Conservation (phyloP, 148 eudicot species). For the Mesembryanthemum crystallinum region DNA sequence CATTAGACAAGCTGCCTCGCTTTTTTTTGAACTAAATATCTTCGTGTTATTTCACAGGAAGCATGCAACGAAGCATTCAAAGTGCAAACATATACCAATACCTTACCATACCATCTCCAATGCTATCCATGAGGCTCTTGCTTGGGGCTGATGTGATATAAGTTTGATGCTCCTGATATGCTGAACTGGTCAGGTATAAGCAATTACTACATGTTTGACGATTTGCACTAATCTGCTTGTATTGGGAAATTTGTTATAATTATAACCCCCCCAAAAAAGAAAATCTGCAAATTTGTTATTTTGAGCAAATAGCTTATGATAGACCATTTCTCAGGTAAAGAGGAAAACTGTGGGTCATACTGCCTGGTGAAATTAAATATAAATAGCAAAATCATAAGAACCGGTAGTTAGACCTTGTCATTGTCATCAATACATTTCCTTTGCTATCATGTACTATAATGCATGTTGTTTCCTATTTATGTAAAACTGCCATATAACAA, state of each 20-base stretch:
- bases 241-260: background rate
- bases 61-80: background rate
- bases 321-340: background rate
- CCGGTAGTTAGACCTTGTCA: background rate
- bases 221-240: background rate
- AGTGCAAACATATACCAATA: background rate
- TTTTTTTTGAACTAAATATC: background rate
- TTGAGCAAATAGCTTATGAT: background rate
- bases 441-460: background rate
- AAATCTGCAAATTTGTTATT: too few species aligned
- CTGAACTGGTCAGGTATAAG: background rate
- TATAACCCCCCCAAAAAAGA: too few species aligned
- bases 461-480: too few species aligned
- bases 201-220: background rate
- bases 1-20: too few species aligned
- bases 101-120: background rate
- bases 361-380: background rate
- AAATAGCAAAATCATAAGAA: background rate
- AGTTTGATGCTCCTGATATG: constrained; percentile 10
- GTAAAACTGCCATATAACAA: too few species aligned
- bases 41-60: background rate
- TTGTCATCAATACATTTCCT: background rate
- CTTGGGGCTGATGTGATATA: background rate
- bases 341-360: background rate
- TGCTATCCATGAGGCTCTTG: background rate